Evolutionary conservation across 768 basidiomycete species (phyloP).

Genomic region (Mycena alexandri): DNA sequence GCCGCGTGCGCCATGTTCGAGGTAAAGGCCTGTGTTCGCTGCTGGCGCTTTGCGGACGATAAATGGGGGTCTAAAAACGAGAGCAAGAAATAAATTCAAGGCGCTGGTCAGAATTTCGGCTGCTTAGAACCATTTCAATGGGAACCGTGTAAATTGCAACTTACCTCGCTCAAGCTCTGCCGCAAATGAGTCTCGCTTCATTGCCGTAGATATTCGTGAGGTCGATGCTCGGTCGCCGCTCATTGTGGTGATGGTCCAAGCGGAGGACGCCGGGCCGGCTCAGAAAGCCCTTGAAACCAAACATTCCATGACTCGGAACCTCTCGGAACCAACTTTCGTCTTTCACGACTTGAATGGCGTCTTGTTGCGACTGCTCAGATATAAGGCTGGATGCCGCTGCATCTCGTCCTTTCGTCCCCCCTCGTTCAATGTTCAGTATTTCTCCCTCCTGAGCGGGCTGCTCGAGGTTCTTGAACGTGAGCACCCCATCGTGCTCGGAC

Average conservation of each 20-base stretch:
- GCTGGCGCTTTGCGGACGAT: constrained; percentile 75
- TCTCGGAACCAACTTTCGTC: too few relatives aligned
- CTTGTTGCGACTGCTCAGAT: too few relatives aligned
- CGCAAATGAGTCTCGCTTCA: constrained; percentile 74
- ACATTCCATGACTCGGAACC: too few relatives aligned
- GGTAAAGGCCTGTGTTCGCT: constrained; percentile 72
- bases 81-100: constrained; percentile 21
- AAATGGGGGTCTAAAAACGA: constrained; percentile 68
- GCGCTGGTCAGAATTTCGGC: constrained; percentile 29
- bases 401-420: too few relatives aligned
- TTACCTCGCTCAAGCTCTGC: constrained; percentile 77
- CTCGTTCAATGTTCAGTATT: too few relatives aligned
- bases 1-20: constrained; percentile 72
- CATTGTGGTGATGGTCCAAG: not conserved
- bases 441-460: too few relatives aligned
- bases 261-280: too few relatives aligned
- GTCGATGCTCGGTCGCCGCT: not conserved
- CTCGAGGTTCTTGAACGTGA: too few relatives aligned
- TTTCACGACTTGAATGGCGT: too few relatives aligned
- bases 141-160: constrained; percentile 27
- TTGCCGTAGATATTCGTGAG: constrained; percentile 44
- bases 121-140: constrained; percentile 22
- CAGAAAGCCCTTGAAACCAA: too few relatives aligned
- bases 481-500: too few relatives aligned
- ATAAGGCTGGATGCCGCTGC: too few relatives aligned